These are phyloP conservation scores for Lepiota brunneoincarnata DNA, from an alignment of 768 basidiomycete genomes.

Conservation along the genomic window DNA sequence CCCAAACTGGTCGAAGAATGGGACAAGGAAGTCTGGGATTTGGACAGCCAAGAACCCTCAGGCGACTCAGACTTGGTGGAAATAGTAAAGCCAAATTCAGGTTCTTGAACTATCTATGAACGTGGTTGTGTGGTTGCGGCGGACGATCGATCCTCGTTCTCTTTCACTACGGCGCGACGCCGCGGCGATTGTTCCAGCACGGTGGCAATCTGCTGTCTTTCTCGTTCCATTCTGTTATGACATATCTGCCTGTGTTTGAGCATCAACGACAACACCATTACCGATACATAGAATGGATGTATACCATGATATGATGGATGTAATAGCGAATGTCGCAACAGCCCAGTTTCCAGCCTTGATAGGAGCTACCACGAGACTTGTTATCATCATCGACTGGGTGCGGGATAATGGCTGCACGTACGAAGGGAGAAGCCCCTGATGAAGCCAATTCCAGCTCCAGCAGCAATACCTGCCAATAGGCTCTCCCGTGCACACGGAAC, in stretches of 20 bases:
- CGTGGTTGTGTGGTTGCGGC: slow-evolving; percentile 12
- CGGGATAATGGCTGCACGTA: slow-evolving; percentile 31
- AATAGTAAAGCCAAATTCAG: no score
- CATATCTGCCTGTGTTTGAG: slow-evolving; percentile 54
- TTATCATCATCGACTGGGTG: not conserved
- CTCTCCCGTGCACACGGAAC: slow-evolving; percentile 78
- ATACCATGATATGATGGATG: slow-evolving; percentile 71
- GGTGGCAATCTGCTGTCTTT: slow-evolving; percentile 47
- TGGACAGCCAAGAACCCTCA: slow-evolving; percentile 18
- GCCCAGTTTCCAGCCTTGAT: slow-evolving; percentile 79
- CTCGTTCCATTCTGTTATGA: slow-evolving; percentile 50
- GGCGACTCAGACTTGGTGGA: no score
- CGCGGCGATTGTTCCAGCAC: slow-evolving; percentile 8
- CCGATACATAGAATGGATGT: not conserved
- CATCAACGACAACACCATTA: not conserved
- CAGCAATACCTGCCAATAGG: slow-evolving; percentile 75
- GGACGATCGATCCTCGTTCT: not conserved
- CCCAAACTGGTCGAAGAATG: slow-evolving; percentile 73
- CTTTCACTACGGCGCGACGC: slow-evolving; percentile 7
- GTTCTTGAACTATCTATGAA: not conserved
- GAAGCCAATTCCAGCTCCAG: slow-evolving; percentile 73
- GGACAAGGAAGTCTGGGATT: slow-evolving; percentile 63
- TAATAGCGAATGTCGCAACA: slow-evolving; percentile 64
- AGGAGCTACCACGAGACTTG: slow-evolving; percentile 37
- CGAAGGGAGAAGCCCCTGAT: slow-evolving; percentile 66